A percentile compares a stretch with the other conserved stretches of the same genome.
Conservation (phyloP, 2,329 filamentous ascomycete species). For the Penicillium sp. region DNA sequence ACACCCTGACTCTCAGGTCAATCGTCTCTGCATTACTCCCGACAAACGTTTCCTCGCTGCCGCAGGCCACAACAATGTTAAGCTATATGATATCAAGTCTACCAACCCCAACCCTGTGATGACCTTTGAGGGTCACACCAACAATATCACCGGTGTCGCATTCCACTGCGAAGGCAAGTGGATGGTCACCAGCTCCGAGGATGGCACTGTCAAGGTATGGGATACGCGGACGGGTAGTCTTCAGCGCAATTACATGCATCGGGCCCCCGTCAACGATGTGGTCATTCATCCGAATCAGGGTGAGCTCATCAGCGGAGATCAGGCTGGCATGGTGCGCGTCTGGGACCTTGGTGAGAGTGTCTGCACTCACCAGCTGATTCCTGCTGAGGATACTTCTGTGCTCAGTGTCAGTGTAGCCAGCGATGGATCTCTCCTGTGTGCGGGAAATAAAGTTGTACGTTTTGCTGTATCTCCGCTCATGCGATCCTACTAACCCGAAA, state of each 20-base stretch:
- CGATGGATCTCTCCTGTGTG: conserved; percentile 89
- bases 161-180: conserved; percentile 99
- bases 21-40: conserved; percentile 95
- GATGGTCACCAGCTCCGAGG: conserved; percentile 98
- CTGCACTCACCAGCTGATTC: conserved; percentile 93
- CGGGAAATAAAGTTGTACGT: conserved; percentile 82
- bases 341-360: conserved; percentile 98
- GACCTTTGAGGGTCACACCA: conserved; percentile 93
- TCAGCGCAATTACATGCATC: conserved; percentile 91
- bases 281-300: conserved; percentile 99
- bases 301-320: conserved; percentile 95
- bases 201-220: conserved; percentile 97
- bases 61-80: conserved; percentile 81
- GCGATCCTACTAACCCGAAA: conserved; percentile 2
- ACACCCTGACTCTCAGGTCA: conserved; percentile 97
- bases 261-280: conserved; percentile 89
- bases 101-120: conserved; percentile 94
- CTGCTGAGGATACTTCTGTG: conserved; percentile 92
- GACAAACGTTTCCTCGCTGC: conserved; percentile 95
- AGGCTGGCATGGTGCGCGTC: conserved; percentile 87
- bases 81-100: conserved; percentile 98
- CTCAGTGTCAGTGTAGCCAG: conserved; percentile 95
- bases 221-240: conserved; percentile 84
- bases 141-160: conserved; percentile 93
- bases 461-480: background rate